Evolutionary conservation across 768 basidiomycete genomes (phyloP).

Genomic region (Piloderma croceum): DNA sequence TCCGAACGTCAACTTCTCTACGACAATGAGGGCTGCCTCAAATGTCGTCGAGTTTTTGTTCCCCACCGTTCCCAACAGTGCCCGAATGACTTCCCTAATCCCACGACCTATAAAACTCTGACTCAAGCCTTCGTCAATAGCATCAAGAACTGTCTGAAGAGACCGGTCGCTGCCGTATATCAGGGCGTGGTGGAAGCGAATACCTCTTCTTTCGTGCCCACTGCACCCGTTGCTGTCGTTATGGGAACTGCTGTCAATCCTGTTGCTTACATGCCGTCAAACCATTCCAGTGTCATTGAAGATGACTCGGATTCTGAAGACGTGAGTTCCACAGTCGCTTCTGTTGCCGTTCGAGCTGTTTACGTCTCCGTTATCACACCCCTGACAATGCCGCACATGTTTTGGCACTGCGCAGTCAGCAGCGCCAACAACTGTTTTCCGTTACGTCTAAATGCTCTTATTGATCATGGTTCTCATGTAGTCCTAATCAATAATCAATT

Average conservation of each 20-base stretch:
- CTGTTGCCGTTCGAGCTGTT: too few species aligned
- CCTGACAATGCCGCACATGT: background rate
- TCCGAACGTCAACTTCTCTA: constrained; percentile 8
- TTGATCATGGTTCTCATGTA: constrained; percentile 23
- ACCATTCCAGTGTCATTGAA: too few species aligned
- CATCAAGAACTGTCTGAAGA: background rate
- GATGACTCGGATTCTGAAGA: background rate
- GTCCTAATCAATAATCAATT: constrained; percentile 18
- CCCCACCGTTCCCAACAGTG: constrained; percentile 9
- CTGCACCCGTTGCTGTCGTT: background rate
- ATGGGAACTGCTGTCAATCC: background rate
- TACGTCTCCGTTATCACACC: too few species aligned
- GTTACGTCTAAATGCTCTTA: constrained; percentile 5
- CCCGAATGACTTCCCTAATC: constrained; percentile 11
- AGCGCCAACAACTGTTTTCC: background rate
- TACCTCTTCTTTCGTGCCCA: too few species aligned
- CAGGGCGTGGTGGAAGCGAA: too few species aligned
- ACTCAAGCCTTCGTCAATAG: constrained; percentile 2
- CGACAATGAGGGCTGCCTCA: constrained; percentile 15
- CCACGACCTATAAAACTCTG: constrained; percentile 8
- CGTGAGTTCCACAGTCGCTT: background rate
- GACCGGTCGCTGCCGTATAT: background rate
- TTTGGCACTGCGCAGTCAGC: constrained; percentile 11
- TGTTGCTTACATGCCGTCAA: background rate
- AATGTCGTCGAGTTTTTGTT: constrained; percentile 11